These are phyloP conservation scores for Fusarium paranaense DNA, from an alignment of 2,329 filamentous ascomycete genomes.

Conservation along the genomic window DNA sequence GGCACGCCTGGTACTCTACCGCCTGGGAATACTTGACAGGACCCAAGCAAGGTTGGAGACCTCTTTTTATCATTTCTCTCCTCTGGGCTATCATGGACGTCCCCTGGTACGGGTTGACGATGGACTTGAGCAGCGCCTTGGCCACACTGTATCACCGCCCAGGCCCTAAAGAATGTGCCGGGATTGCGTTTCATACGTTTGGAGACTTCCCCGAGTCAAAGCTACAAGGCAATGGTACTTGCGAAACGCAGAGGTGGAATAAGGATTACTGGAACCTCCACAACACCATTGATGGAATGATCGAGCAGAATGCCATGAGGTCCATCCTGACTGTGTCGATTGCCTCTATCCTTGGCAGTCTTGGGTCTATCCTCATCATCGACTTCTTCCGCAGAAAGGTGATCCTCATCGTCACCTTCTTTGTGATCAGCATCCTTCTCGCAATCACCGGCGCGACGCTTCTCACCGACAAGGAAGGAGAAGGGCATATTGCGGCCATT, in stretches of 20 bases:
- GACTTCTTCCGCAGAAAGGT: slow-evolving; percentile 11
- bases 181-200: not conserved
- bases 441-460: not conserved
- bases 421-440: slow-evolving; percentile 1
- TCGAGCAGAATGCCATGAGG: slow-evolving; percentile 6
- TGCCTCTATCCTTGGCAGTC: not conserved
- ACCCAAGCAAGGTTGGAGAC: slow-evolving; percentile 11
- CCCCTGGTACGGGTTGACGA: slow-evolving; percentile 20
- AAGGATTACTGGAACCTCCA: slow-evolving; percentile 5
- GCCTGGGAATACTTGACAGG: slow-evolving; percentile 10
- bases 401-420: not conserved
- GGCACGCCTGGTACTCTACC: slow-evolving; percentile 4
- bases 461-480: not conserved
- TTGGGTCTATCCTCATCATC: slow-evolving; percentile 6
- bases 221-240: not conserved
- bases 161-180: not conserved
- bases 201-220: not conserved
- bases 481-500: not conserved
- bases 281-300: slow-evolving; percentile 2
- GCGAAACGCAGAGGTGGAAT: not conserved
- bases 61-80: slow-evolving; percentile 6
- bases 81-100: slow-evolving; percentile 28
- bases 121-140: slow-evolving; percentile 19
- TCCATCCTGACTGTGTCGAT: not conserved
- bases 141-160: slow-evolving; percentile 13